These are phyloP conservation scores for Russula ochroleuca DNA, from an alignment of 768 basidiomycete species.

Conservation along the genomic window DNA sequence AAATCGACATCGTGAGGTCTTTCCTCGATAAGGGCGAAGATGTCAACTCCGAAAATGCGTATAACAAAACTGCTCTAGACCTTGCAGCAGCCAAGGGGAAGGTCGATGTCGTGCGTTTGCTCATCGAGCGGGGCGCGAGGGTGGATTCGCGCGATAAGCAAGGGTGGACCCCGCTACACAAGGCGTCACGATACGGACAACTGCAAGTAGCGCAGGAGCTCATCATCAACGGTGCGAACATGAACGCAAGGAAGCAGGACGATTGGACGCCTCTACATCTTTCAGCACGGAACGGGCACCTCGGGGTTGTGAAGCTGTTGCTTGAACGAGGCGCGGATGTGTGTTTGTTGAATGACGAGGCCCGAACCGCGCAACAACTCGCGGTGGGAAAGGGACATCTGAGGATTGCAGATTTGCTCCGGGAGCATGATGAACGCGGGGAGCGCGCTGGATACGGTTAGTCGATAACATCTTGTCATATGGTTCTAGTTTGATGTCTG, in stretches of 20 bases:
- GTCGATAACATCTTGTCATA: background rate
- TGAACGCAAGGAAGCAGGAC: constrained; percentile 3
- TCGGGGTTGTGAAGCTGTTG: background rate
- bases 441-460: background rate
- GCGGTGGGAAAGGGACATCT: background rate
- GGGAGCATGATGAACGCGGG: background rate
- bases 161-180: constrained; percentile 8
- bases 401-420: background rate
- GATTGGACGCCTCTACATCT: constrained; percentile 9
- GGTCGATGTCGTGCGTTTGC: background rate
- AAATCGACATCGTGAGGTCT: background rate
- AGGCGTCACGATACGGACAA: background rate
- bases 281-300: constrained; percentile 2
- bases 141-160: background rate
- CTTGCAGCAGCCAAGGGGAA: constrained; percentile 1
- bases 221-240: background rate
- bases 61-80: background rate
- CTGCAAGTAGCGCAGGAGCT: background rate
- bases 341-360: background rate
- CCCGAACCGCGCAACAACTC: background rate
- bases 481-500: background rate
- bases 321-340: constrained; percentile 9
- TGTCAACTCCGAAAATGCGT: background rate
- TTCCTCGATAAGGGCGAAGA: background rate
- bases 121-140: background rate